Evolutionary conservation across 2,329 filamentous ascomycete genomes (phyloP).

Genomic region (Alternaria ventricosa): DNA sequence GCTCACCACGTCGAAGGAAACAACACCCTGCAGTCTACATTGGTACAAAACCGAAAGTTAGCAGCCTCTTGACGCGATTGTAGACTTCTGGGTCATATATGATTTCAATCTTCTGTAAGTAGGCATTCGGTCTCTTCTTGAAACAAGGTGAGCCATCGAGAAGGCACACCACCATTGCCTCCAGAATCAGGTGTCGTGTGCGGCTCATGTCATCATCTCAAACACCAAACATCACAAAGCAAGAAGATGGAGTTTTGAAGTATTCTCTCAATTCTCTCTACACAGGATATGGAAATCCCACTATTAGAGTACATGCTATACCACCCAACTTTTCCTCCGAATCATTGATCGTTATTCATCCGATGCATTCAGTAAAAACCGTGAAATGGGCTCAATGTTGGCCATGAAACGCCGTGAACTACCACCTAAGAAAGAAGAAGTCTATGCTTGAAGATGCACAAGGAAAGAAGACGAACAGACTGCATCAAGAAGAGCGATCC

Average conservation of each 20-base stretch:
- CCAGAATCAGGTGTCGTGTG: background rate
- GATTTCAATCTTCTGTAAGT: background rate
- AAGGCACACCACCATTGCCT: background rate
- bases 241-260: constrained; percentile 15
- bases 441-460: constrained; percentile 43
- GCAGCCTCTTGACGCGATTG: background rate
- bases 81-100: background rate
- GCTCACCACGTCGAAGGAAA: background rate
- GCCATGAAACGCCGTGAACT: constrained; percentile 44
- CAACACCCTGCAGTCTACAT: background rate
- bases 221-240: constrained; percentile 9
- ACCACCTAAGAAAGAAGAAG: constrained; percentile 40
- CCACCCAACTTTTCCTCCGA: constrained; percentile 44
- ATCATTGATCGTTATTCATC: constrained; percentile 48
- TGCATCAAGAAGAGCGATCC: constrained; percentile 24
- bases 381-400: constrained; percentile 34
- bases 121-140: background rate
- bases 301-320: constrained; percentile 44
- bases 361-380: constrained; percentile 41
- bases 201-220: background rate
- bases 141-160: background rate
- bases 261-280: constrained; percentile 36
- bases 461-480: constrained; percentile 21
- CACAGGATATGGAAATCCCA: constrained; percentile 29
- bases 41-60: background rate